These are phyloP conservation scores for Pythium utonaiense DNA, from an alignment of 352 stramenopile genomes.

Conservation along the genomic window DNA sequence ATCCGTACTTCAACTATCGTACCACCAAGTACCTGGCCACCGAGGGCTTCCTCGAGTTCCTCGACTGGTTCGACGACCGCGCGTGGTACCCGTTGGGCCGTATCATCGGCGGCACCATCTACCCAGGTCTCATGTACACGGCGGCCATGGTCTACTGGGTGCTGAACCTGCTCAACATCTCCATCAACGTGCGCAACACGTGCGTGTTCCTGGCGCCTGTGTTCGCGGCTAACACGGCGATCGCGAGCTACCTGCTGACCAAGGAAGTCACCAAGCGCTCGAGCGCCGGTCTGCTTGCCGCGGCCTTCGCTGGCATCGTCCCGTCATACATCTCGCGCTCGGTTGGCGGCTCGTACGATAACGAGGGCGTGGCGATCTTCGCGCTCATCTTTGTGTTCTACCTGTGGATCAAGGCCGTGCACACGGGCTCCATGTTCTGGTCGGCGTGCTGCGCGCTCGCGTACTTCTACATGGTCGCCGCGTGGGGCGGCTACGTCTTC, in stretches of 20 bases:
- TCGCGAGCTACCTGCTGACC: constrained; percentile 89
- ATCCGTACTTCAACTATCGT: constrained; percentile 99
- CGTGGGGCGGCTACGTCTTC: constrained; percentile 99
- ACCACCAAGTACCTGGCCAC: constrained; percentile 94
- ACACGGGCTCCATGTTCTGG: constrained; percentile 75
- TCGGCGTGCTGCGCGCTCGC: constrained; percentile 61
- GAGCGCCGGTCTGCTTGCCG: constrained; percentile 85
- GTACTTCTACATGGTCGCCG: constrained; percentile 97
- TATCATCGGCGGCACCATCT: constrained; percentile 90
- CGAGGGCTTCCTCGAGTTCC: constrained; percentile 90
- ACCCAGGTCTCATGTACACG: constrained; percentile 90
- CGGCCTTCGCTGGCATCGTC: constrained; percentile 93
- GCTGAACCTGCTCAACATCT: constrained; percentile 54
- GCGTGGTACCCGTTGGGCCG: constrained; percentile 93
- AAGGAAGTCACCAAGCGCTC: constrained; percentile 63
- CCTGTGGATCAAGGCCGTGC: constrained; percentile 89
- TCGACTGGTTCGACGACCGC: constrained; percentile 98
- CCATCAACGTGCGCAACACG: constrained; percentile 80
- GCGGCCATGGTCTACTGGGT: constrained; percentile 78
- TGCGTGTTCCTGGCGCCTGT: constrained; percentile 89
- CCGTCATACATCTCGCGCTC: constrained; percentile 97
- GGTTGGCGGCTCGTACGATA: constrained; percentile 97
- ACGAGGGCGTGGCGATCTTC: constrained; percentile 98
- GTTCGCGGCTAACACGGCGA: constrained; percentile 81
- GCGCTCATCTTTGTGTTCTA: constrained; percentile 97